Evolutionary conservation across 768 basidiomycete genomes (phyloP).

Genomic region (Tubosaeta brunneosetosa): DNA sequence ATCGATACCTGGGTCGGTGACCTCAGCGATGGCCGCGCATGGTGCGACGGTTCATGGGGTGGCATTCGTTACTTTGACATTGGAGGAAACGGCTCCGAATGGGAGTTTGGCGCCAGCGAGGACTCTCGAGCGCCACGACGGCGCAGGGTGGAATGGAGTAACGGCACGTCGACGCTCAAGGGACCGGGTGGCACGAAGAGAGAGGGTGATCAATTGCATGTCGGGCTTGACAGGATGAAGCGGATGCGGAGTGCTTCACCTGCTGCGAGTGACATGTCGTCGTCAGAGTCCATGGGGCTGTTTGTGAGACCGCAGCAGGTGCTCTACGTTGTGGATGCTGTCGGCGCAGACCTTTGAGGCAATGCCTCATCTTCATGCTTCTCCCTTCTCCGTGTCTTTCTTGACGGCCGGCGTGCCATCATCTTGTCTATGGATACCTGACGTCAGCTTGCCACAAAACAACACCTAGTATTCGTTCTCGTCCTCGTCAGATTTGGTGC

Average conservation of each 20-base stretch:
- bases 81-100: slow-evolving; percentile 50
- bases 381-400: neutral
- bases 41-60: slow-evolving; percentile 83
- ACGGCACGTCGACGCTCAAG: slow-evolving; percentile 36
- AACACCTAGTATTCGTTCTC: slow-evolving; percentile 7
- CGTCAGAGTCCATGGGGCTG: slow-evolving; percentile 62
- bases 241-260: slow-evolving; percentile 67
- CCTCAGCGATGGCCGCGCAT: slow-evolving; percentile 58
- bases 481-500: slow-evolving; percentile 10
- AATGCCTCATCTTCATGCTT: neutral
- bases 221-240: slow-evolving; percentile 43
- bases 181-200: slow-evolving; percentile 38
- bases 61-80: slow-evolving; percentile 85
- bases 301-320: slow-evolving; percentile 87
- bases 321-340: slow-evolving; percentile 81
- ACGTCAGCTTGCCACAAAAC: slow-evolving; percentile 11
- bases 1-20: slow-evolving; percentile 50
- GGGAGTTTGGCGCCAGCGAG: slow-evolving; percentile 55
- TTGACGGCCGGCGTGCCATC: slow-evolving; percentile 9
- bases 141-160: slow-evolving; percentile 21
- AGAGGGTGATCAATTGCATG: slow-evolving; percentile 51
- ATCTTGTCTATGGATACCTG: slow-evolving; percentile 5
- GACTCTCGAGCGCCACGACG: slow-evolving; percentile 26
- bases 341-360: slow-evolving; percentile 56
- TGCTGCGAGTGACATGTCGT: slow-evolving; percentile 52